Base-by-base conservation (phyloP, 2,329 filamentous ascomycete genomes). In the Rosellinia necatrix region DNA sequence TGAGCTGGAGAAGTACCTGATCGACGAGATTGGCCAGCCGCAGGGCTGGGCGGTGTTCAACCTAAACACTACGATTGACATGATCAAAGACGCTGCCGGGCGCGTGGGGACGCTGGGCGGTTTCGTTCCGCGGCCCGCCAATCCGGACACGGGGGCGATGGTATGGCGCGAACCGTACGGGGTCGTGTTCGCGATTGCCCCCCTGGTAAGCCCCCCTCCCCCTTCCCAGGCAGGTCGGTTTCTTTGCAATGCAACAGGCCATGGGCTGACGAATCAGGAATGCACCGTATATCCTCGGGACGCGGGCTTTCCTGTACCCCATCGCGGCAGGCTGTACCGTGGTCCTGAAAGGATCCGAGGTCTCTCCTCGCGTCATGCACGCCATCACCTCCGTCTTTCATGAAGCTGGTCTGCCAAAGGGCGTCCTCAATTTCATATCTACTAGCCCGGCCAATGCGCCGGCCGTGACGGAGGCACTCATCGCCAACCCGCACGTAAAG, bases 111-210 rank as follows among this genome's bases (percentile, higher is more conserved):
- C 74, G 46, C 61, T 70, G 30, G 75, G 70, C 2, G 68, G 65
- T 34, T 68, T 74, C 19, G 62, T 65, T n/a, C 74, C 75, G 4
- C 66, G 67, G 8, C 62, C 71, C 1, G 54, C 63, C 2, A 64
- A 81, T 13, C 76, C 82, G 32, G 80, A 78, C 0, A 78, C 78
- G 21, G 78, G 74, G 44, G 89, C 86, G 0, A 76, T 94, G 62
- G 75, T 96, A 3, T 73, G 87, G 61, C 87, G 86, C 68, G 89
- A 92, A 72, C 90, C 91, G 0, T 91, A 84, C 64, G 91, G 91
- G 1, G 90, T 94, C 6, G 80, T 92, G 13, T 75, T 96, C 25
- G 86, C 84, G 2, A 91, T 96, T 71, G 89, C 88, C 2, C 90
- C n/a, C 91, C 8, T 96, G 91, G 91, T 92, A 77, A 64, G 75